phyloP scores from a whole-genome alignment of 2,329 filamentous ascomycete genomes.

The Aschersonia sp. region DNA sequence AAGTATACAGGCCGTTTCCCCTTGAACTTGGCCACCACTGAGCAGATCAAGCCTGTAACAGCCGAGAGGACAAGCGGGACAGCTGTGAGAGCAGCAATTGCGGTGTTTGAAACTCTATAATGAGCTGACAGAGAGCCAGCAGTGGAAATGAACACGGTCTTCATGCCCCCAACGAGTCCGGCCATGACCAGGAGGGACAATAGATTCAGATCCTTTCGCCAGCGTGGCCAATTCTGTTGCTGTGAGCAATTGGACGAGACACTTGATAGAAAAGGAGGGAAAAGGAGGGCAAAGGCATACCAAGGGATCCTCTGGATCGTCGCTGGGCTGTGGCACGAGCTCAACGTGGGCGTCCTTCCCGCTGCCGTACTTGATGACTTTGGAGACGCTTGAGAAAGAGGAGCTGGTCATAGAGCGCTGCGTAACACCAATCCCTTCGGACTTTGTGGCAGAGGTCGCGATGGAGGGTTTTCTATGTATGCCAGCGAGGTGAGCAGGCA shows the following conservation, averaged over 20 bases:
- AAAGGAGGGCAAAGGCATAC: conserved; percentile 17
- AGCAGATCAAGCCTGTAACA: conserved; percentile 25
- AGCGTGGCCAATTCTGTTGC: conserved; percentile 37
- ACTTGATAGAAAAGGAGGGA: background rate
- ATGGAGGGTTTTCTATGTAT: background rate
- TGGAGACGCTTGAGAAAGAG: conserved; percentile 7
- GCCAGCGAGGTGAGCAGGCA: background rate
- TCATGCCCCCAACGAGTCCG: conserved; percentile 33
- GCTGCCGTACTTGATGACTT: conserved; percentile 30
- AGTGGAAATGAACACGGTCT: conserved; percentile 37
- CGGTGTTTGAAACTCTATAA: conserved; percentile 30
- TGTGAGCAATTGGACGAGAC: background rate
- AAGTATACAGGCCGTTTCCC: conserved; percentile 42
- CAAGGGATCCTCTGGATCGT: conserved; percentile 37
- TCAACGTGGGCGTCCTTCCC: conserved; percentile 28
- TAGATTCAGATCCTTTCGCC: conserved; percentile 36
- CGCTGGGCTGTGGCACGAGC: conserved; percentile 39
- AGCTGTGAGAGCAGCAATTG: conserved; percentile 34
- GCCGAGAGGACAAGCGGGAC: conserved; percentile 36
- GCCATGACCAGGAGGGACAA: conserved; percentile 30
- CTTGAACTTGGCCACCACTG: conserved; percentile 27
- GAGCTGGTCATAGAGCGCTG: conserved; percentile 5
- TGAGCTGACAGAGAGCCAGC: conserved; percentile 26
- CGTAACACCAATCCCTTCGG: background rate
- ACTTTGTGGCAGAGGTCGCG: background rate